A percentile compares a stretch with the other conserved stretches of the same genome.
Conservation (phyloP, 1,139 yeast species). For the Protomyces pachydermus region DNA sequence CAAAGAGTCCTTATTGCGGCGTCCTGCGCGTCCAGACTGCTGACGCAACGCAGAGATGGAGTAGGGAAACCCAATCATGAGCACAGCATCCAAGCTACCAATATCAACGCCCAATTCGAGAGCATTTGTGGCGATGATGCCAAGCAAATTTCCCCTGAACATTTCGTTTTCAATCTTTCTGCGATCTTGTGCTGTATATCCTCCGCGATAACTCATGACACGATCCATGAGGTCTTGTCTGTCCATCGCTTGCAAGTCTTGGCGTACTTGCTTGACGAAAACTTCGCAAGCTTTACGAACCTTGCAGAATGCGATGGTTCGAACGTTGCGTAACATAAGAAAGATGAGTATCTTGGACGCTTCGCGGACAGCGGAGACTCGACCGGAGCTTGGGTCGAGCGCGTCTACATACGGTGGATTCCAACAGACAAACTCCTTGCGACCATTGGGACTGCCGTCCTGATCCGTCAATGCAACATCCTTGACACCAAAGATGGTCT, state of each 20-base stretch:
- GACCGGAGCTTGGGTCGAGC: slow-evolving; percentile 52
- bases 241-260: slow-evolving; percentile 34
- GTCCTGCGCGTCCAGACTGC: slow-evolving; percentile 94
- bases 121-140: slow-evolving; percentile 92
- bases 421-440: slow-evolving; percentile 72
- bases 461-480: slow-evolving; percentile 44
- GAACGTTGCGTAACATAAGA: slow-evolving; percentile 57
- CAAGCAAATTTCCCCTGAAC: slow-evolving; percentile 79
- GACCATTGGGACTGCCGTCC: slow-evolving; percentile 88
- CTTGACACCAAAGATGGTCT: slow-evolving; percentile 62
- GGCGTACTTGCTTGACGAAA: slow-evolving; percentile 66
- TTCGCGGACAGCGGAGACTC: slow-evolving; percentile 69
- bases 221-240: slow-evolving; percentile 51
- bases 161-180: slow-evolving; percentile 80
- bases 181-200: slow-evolving; percentile 80
- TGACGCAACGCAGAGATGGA: slow-evolving; percentile 85
- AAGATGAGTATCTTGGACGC: slow-evolving; percentile 69
- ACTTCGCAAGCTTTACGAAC: slow-evolving; percentile 82
- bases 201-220: slow-evolving; percentile 92
- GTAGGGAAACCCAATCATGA: slow-evolving; percentile 86
- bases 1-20: slow-evolving; percentile 68
- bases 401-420: slow-evolving; percentile 67
- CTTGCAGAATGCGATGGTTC: slow-evolving; percentile 86
- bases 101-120: slow-evolving; percentile 92
- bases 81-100: slow-evolving; percentile 83